Evolutionary conservation across 1,139 yeast species (phyloP).

Genomic region (Diutina pseudorugosa): DNA sequence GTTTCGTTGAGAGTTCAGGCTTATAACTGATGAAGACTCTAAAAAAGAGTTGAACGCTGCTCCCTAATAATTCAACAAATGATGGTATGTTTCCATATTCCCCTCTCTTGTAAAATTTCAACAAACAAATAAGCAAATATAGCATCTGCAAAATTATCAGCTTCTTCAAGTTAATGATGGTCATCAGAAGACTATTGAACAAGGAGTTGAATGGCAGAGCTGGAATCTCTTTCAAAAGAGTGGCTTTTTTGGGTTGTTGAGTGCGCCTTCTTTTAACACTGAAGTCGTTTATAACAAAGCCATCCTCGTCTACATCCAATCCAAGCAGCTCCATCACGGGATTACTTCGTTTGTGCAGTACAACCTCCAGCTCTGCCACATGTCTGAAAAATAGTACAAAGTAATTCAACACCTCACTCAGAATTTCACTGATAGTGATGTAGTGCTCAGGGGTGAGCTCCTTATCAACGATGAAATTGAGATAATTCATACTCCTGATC

Average conservation of each 20-base stretch:
- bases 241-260: constrained; percentile 5
- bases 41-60: constrained; percentile 13
- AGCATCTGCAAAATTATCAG: constrained; percentile 34
- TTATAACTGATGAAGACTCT: constrained; percentile 29
- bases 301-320: constrained; percentile 28
- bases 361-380: constrained; percentile 7
- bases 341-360: not conserved
- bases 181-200: constrained; percentile 33
- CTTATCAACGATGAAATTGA: constrained; percentile 34
- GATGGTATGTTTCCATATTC: not conserved
- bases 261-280: constrained; percentile 25
- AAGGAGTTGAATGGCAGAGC: constrained; percentile 30
- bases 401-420: constrained; percentile 28
- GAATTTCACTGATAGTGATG: constrained; percentile 23
- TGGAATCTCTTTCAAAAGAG: constrained; percentile 14
- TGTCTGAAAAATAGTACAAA: constrained; percentile 28
- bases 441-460: constrained; percentile 29
- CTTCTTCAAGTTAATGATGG: constrained; percentile 34
- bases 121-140: constrained; percentile 28
- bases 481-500: constrained; percentile 32
- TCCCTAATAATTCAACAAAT: not conserved
- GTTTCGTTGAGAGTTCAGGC: constrained; percentile 6
- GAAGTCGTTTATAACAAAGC: constrained; percentile 36
- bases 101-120: constrained; percentile 14
- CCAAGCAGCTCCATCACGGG: constrained; percentile 4